Conservation (phyloP, 306 rosid species). For the Chamaecrista fasciculata region DNA sequence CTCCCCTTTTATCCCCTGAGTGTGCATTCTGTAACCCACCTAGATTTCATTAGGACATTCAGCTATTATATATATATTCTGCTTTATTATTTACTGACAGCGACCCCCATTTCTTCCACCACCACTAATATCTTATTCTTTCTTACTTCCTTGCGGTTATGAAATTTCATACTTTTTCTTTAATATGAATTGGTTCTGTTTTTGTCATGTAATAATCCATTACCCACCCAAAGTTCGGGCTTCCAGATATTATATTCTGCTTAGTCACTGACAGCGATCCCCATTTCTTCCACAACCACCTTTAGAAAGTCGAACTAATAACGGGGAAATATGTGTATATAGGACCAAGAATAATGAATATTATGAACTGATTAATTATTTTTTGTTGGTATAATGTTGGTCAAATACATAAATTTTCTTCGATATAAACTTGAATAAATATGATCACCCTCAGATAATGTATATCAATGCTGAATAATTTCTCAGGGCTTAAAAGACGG, state of each 20-base stretch:
- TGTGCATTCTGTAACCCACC: too few relatives aligned
- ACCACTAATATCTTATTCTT: too few relatives aligned
- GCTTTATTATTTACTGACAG: neutral
- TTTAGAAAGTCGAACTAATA: too few relatives aligned
- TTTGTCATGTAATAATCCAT: too few relatives aligned
- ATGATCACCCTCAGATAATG: constrained; percentile 1
- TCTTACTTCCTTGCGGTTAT: too few relatives aligned
- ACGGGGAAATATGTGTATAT: too few relatives aligned
- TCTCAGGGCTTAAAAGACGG: constrained; percentile 78
- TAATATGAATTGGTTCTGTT: constrained; percentile 7
- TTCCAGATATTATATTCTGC: constrained; percentile 9
- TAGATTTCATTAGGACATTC: neutral
- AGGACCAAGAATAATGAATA: too few relatives aligned
- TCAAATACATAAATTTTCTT: neutral
- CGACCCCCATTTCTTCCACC: neutral
- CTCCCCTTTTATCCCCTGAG: too few relatives aligned
- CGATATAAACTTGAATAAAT: neutral
- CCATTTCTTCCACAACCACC: constrained; percentile 7
- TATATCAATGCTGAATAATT: neutral
- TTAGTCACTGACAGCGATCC: neutral
- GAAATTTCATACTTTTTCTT: too few relatives aligned
- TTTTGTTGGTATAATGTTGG: neutral
- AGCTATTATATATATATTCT: constrained; percentile 20
- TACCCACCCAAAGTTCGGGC: neutral
- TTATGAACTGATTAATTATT: too few relatives aligned